Evolutionary conservation across 805 yeast species (phyloP), one percentile per base, ranked within the genome.

Genomic region (Ogataea saltuana): DNA sequence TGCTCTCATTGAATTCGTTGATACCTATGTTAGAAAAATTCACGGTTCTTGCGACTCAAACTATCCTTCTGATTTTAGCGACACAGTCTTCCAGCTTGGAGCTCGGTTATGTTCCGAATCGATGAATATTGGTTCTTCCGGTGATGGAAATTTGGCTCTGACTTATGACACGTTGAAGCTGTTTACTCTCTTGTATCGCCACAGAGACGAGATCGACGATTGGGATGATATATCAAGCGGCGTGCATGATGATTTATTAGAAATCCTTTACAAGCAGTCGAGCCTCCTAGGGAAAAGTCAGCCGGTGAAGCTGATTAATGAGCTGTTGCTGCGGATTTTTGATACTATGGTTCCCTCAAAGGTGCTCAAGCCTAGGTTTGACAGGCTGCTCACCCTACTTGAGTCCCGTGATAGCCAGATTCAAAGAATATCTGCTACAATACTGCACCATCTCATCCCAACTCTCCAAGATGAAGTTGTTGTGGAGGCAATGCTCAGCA

Each of bases 401-500:
- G 32, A 46, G 3, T 51, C 64, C 1, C 19, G 36, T 4, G 61
- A 60, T 27, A 53, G 64, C 17, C 64, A 60, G 17, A 58, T 75
- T 16, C 79, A 76, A 57, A 68, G 83, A 53, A 56, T 76, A 4
- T 64, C 72, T 4, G 65, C 71, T 3, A 44, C 49, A 1, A 50
- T 77, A 12, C 60, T 83, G 36, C 62, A 60, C 17, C 54, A 49
- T 9, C 35, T 75, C 16, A 72, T 83, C 26, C 58, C 69, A 4
- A 60, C 60, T 12, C 63, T 60, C 22, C 90, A 83, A 54, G 81
- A 81, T 52, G 79, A 76, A 16, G 58, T 73, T 25, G 83, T 82
- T 2, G 72, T 85, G 38, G 88, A 84, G 39, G 76, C 71, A 49
- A 83, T 82, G 44, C 65, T 85, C 39, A 63, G 59, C 21, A 77